Percentiles rank a stretch among this genome's conserved stretches.
Evolutionary conservation across 1,284 basidiomycete genomes (phyloP).

Genomic region (Melampsora americana): DNA sequence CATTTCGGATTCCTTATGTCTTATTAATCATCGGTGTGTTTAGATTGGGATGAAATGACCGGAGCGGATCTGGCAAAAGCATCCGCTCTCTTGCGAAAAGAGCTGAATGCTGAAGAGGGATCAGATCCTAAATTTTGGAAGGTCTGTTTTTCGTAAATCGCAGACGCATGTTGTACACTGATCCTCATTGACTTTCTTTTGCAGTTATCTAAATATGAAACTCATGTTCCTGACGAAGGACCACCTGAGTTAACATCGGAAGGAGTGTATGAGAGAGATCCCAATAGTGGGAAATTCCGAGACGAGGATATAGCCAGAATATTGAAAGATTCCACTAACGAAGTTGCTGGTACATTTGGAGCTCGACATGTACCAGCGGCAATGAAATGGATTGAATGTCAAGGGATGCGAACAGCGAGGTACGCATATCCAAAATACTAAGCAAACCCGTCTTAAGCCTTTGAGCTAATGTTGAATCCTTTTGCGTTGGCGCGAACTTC

Average conservation of each 20-base stretch:
- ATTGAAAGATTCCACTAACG: conserved; percentile 29
- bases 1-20: background rate
- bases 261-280: conserved; percentile 32
- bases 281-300: conserved; percentile 20
- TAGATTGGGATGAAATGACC: conserved; percentile 37
- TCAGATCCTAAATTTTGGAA: conserved; percentile 33
- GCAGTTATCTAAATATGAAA: no score
- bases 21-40: background rate
- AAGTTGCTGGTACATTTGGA: conserved; percentile 36
- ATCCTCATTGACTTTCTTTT: background rate
- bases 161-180: background rate
- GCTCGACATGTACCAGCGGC: conserved; percentile 23
- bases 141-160: background rate
- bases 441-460: no score
- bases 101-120: conserved; percentile 23
- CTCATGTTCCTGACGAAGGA: no score
- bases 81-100: conserved; percentile 17
- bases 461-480: background rate
- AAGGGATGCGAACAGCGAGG: conserved; percentile 42
- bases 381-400: conserved; percentile 40
- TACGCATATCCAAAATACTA: background rate
- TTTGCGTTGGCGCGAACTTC: no score
- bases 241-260: background rate
- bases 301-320: conserved; percentile 39
- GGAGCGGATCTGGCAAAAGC: conserved; percentile 21